Evolutionary conservation across 2,329 filamentous ascomycete species (phyloP), one percentile per base, ranked within the genome.

Genomic region (Scedosporium boydii): DNA sequence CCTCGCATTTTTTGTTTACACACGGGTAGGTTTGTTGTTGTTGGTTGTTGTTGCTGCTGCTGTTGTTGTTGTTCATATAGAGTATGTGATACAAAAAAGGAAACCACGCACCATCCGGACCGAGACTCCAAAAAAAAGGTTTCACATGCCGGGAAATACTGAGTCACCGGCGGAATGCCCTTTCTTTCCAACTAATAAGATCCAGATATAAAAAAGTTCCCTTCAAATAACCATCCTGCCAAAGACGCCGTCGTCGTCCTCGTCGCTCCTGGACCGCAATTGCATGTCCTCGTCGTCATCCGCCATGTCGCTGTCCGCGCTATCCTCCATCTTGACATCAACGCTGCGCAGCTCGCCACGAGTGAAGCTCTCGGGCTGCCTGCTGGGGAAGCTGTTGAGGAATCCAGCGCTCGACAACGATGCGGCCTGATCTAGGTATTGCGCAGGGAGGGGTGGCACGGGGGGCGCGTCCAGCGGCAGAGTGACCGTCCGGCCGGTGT

Each of bases 231-330:
- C 95, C 93, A 98, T 98, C 68, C 86, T 86, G 63, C 93, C 93
- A 79, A 99, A 99, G 69, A 98, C 89, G 71, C 93, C 93, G 67
- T 97, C 93, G 67, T 98, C 93, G 66, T 96, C 92, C 69, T 96
- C 93, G 69, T 96, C 90, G 73, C 87, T 88, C 65, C 88, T 84
- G 59, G 84, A 83, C 62, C 84, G 82, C 59, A 80, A 83, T 62
- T 77, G 80, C 68, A 78, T 77, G 69, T 86, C 86, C 63, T 87
- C 84, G 65, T 89, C 86, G 68, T 88, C 85, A 62, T 91, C 87
- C 66, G 86, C 85, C 68, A 80, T 79, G 58, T 86, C 84, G 66
- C 82, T 87, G 63, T 86, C 85, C 67, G 84, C 78, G 68, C 83
- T 84, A 59, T 85, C 85, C 67, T 87, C 84, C 81, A 87, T 89